Conservation (phyloP, 177 flowering plant genomes). For the Telopea speciosissima region DNA sequence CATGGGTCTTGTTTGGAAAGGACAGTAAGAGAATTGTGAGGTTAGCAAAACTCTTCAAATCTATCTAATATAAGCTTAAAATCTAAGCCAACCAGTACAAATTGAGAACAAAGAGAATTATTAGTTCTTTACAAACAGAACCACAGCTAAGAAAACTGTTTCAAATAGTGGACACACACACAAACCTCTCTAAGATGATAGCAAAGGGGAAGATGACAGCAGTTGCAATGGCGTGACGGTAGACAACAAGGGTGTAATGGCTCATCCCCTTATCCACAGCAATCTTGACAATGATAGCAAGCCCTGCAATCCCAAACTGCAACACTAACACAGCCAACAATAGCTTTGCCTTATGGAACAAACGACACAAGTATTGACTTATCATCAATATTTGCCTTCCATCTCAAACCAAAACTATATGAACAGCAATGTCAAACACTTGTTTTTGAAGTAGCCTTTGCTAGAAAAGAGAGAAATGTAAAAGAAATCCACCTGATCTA, state of each 20-base stretch:
- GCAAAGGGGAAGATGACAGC: conserved; percentile 43
- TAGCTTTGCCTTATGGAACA: neutral
- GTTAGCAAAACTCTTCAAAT: no score
- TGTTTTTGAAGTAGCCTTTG: neutral
- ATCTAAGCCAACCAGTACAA: no score
- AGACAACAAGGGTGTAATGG: conserved; percentile 34
- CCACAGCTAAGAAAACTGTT: no score
- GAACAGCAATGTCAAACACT: neutral
- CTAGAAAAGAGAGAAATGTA: no score
- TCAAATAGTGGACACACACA: no score
- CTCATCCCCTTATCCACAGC: conserved; percentile 41
- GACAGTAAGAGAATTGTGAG: neutral
- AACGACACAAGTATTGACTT: neutral
- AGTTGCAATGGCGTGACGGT: conserved; percentile 36
- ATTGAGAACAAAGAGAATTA: no score
- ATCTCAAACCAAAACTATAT: neutral
- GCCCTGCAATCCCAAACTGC: conserved; percentile 36
- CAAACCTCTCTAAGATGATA: conserved; percentile 33
- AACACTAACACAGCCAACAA: conserved; percentile 22
- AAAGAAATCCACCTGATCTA: neutral
- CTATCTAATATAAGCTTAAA: no score
- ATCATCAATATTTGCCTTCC: neutral
- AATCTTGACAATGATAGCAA: conserved; percentile 26
- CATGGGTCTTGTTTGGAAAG: no score
- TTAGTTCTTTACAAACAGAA: no score